phyloP scores from a whole-genome alignment of 148 eudicot species.

The Drosera capensis region DNA sequence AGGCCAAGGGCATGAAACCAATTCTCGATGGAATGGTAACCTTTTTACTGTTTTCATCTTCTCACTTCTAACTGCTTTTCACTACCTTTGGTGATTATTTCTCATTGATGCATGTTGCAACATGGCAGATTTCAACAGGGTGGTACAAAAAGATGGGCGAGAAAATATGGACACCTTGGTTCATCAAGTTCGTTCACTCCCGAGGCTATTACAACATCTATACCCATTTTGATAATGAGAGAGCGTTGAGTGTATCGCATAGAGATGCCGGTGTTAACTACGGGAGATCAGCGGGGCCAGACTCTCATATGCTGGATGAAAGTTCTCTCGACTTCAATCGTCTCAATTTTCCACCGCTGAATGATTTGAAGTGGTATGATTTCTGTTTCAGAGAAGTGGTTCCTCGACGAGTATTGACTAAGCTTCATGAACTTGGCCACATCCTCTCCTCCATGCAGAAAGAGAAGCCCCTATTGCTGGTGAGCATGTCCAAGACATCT shows the following conservation, averaged over 20 bases:
- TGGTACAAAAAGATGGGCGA: constrained; percentile 98
- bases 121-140: constrained; percentile 87
- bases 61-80: too few species aligned
- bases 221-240: constrained; percentile 58
- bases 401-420: constrained; percentile 42
- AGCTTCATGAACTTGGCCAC: constrained; percentile 28
- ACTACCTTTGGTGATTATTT: background rate
- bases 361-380: constrained; percentile 66
- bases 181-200: constrained; percentile 71
- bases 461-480: constrained; percentile 35
- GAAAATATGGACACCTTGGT: constrained; percentile 97
- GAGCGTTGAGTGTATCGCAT: constrained; percentile 76
- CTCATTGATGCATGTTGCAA: background rate
- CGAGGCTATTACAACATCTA: constrained; percentile 78
- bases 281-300: constrained; percentile 85
- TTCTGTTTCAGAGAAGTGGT: constrained; percentile 75
- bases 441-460: constrained; percentile 43
- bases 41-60: background rate
- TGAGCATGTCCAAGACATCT: constrained; percentile 28
- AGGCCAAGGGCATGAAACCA: constrained; percentile 72
- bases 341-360: constrained; percentile 42
- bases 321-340: constrained; percentile 27
- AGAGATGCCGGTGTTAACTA: constrained; percentile 93
- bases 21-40: constrained; percentile 86
- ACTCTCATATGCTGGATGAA: constrained; percentile 50